Conservation (phyloP, 2,329 filamentous ascomycete species). For the Pseudocercospora musae region DNA sequence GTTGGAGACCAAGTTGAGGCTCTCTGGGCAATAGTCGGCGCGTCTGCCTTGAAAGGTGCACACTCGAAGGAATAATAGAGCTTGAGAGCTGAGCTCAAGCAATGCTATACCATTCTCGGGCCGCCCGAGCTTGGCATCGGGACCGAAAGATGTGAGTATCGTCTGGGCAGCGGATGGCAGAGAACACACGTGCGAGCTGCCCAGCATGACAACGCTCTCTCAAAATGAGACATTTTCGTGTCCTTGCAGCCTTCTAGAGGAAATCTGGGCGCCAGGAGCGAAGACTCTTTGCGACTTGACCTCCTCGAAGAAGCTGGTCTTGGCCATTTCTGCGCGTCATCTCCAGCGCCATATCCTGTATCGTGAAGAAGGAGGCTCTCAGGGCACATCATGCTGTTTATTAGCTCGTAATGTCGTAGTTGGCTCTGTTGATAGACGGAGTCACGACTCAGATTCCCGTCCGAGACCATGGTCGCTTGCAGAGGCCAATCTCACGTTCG, state of each 20-base stretch:
- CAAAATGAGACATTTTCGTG: neutral
- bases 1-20: too few species aligned
- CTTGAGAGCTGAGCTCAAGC: neutral
- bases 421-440: too few species aligned
- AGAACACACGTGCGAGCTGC: neutral
- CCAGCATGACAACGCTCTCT: neutral
- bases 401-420: too few species aligned
- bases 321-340: neutral
- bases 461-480: too few species aligned
- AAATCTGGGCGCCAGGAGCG: neutral
- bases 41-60: neutral
- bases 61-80: neutral
- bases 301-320: neutral
- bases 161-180: neutral
- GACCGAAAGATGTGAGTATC: neutral
- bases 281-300: neutral
- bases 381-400: too few species aligned
- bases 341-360: too few species aligned
- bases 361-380: neutral
- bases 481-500: too few species aligned
- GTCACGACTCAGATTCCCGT: too few species aligned
- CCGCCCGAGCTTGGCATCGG: neutral
- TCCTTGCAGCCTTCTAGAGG: neutral
- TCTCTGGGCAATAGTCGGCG: too few species aligned
- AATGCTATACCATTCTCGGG: neutral